These are phyloP conservation scores for Vaccinium macrocarpon DNA, from an alignment of 148 eudicot genomes.

Conservation along the genomic window DNA sequence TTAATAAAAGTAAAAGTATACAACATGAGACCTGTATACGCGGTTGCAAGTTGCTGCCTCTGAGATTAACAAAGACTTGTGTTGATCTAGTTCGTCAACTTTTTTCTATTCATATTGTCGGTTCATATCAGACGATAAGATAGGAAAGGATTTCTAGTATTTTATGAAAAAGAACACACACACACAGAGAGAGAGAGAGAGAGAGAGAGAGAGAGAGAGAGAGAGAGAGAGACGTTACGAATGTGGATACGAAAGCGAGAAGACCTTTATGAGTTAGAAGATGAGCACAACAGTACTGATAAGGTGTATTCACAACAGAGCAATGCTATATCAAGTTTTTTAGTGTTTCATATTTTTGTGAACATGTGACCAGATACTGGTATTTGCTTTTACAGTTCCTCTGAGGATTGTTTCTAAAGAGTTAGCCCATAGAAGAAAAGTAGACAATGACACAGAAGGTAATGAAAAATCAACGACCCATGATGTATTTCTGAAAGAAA, in stretches of 20 bases:
- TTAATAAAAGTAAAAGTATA: background rate
- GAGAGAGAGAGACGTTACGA: background rate
- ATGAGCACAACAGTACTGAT: background rate
- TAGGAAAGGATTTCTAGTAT: background rate
- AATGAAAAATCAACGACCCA: background rate
- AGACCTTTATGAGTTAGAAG: background rate
- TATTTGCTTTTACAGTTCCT: background rate
- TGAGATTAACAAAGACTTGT: slow-evolving; percentile 4
- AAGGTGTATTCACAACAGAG: background rate
- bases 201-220: background rate
- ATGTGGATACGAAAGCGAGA: background rate
- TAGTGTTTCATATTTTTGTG: background rate
- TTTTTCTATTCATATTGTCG: background rate
- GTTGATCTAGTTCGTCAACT: background rate
- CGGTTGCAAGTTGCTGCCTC: slow-evolving; percentile 19
- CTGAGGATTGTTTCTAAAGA: background rate
- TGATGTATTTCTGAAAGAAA: background rate
- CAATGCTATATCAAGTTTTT: background rate
- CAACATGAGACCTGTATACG: background rate
- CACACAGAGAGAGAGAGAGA: background rate
- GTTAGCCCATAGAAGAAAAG: background rate
- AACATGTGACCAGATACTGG: background rate
- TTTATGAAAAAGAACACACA: background rate
- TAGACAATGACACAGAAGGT: background rate
- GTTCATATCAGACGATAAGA: background rate